Conservation (phyloP, 805 yeast genomes). For the Candida arabinofermentans region DNA sequence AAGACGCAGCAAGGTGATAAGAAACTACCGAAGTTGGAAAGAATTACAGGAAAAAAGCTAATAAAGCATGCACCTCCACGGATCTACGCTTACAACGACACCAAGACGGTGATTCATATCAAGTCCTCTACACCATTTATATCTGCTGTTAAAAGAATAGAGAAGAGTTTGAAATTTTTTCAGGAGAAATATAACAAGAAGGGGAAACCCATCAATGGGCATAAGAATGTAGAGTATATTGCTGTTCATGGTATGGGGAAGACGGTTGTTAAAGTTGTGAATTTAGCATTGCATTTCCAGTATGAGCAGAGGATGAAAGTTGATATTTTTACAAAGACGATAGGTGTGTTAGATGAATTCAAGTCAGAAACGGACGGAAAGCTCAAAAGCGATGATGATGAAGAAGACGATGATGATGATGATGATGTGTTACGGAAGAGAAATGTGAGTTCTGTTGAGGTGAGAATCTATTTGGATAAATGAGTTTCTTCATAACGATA, state of each 20-base stretch:
- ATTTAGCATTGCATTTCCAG: constrained; percentile 58
- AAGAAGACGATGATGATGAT: constrained; percentile 30
- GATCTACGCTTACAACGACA: constrained; percentile 38
- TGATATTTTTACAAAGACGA: constrained; percentile 59
- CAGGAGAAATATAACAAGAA: constrained; percentile 40
- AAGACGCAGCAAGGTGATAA: no score
- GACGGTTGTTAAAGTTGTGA: constrained; percentile 59
- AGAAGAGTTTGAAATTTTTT: constrained; percentile 39
- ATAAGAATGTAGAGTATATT: constrained; percentile 37
- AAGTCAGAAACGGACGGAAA: constrained; percentile 11
- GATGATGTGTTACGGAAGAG: constrained; percentile 37
- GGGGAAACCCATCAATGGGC: constrained; percentile 24
- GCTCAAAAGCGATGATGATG: constrained; percentile 3
- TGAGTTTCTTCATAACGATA: no score
- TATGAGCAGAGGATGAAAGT: constrained; percentile 45
- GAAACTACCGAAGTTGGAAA: constrained; percentile 4
- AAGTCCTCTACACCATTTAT: constrained; percentile 68
- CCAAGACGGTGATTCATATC: constrained; percentile 49
- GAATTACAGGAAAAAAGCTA: constrained; percentile 31
- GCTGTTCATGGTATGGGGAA: constrained; percentile 73
- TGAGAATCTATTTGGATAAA: constrained; percentile 31
- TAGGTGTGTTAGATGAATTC: constrained; percentile 72
- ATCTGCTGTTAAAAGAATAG: constrained; percentile 64
- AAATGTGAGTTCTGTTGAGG: constrained; percentile 45
- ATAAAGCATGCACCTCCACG: constrained; percentile 55